phyloP scores from a whole-genome alignment of 331 rosid genomes.

The Malus hybrid region DNA sequence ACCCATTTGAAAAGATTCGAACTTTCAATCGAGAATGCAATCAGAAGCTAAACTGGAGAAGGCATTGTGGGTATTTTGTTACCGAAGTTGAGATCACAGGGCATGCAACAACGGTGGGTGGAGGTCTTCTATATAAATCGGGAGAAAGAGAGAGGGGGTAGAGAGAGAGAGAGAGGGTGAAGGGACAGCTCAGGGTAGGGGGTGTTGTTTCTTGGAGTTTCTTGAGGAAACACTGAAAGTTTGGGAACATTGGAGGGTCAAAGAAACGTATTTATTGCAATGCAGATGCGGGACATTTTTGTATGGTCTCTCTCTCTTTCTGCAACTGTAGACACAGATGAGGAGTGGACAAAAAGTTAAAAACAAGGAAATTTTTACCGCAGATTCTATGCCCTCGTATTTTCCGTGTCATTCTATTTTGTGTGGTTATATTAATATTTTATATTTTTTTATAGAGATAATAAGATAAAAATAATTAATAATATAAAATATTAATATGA shows the following conservation, averaged over 20 bases:
- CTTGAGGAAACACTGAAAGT: neutral
- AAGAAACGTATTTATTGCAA: constrained; percentile 21
- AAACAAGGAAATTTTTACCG: neutral
- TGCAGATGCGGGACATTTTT: neutral
- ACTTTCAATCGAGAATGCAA: neutral
- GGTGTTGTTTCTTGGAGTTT: neutral
- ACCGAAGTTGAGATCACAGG: neutral
- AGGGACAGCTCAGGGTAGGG: neutral
- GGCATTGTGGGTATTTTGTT: neutral
- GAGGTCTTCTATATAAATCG: neutral
- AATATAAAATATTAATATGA: too few relatives aligned
- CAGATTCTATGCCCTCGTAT: too few relatives aligned
- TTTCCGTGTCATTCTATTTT: too few relatives aligned
- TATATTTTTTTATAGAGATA: too few relatives aligned
- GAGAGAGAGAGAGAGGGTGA: neutral
- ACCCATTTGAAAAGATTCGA: constrained; percentile 29
- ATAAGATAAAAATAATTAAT: too few relatives aligned
- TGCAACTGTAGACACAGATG: neutral
- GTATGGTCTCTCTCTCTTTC: neutral
- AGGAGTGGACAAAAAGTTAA: neutral
- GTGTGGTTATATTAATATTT: too few relatives aligned
- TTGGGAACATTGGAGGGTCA: constrained; percentile 16
- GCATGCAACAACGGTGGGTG: neutral
- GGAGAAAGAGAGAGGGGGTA: neutral
- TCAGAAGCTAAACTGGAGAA: neutral